A percentile compares a stretch with the other conserved stretches of the same genome.
Evolutionary conservation across 1,284 basidiomycete species (phyloP).

Genomic region (Cystobasidiaceae sp.): DNA sequence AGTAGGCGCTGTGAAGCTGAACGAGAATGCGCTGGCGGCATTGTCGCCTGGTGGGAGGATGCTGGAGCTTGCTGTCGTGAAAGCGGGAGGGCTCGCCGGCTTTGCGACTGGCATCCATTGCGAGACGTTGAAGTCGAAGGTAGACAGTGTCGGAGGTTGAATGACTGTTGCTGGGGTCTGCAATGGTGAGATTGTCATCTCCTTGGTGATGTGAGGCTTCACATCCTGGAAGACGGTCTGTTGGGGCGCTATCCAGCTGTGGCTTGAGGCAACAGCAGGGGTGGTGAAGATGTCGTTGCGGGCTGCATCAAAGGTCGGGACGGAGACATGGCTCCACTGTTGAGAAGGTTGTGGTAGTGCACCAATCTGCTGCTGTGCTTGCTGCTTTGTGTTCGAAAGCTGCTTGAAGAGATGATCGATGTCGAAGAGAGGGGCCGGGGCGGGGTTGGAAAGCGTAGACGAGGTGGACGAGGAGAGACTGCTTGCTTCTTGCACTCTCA

Average conservation of each 20-base stretch:
- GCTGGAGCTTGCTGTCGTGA: too few relatives aligned
- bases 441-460: not conserved
- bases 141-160: too few relatives aligned
- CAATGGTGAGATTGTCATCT: too few relatives aligned
- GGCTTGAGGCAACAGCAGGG: too few relatives aligned
- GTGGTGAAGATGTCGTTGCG: too few relatives aligned
- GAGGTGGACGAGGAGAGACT: not conserved
- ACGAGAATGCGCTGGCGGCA: not conserved
- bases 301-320: not conserved
- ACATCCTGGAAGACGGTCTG: too few relatives aligned
- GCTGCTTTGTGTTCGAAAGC: not conserved
- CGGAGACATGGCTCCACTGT: not conserved
- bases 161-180: too few relatives aligned
- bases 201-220: too few relatives aligned
- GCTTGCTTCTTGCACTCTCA: not conserved
- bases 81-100: too few relatives aligned
- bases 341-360: not conserved
- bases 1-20: not conserved
- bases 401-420: slow-evolving; percentile 17
- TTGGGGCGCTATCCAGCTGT: too few relatives aligned
- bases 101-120: too few relatives aligned
- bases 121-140: too few relatives aligned
- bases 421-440: slow-evolving; percentile 4
- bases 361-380: not conserved
- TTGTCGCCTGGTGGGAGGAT: slow-evolving; percentile 9